Percentiles rank a stretch among this genome's conserved stretches.
Conservation (phyloP, 108 stramenopile species). For the Nitzschia sp. region DNA sequence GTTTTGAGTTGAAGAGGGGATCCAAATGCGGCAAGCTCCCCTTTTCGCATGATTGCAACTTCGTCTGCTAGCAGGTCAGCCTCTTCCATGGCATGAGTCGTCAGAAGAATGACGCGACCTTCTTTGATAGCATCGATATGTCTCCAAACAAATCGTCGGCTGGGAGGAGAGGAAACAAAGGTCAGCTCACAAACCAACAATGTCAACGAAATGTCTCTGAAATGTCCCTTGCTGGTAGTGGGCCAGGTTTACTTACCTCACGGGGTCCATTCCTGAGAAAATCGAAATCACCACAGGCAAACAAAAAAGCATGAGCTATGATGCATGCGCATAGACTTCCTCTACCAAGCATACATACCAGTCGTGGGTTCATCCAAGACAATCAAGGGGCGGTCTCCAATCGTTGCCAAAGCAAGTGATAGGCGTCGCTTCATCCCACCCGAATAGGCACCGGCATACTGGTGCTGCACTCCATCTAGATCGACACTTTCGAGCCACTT, state of each 20-base stretch:
- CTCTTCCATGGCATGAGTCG: conserved; percentile 96
- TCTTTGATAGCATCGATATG: conserved; percentile 50
- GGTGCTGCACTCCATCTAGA: conserved; percentile 37
- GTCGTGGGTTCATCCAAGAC: conserved; percentile 83
- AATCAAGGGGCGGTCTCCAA: conserved; percentile 76
- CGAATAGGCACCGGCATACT: conserved; percentile 37
- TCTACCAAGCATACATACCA: no score
- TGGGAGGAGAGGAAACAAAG: not conserved
- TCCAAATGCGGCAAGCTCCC: conserved; percentile 55
- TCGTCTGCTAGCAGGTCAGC: conserved; percentile 90
- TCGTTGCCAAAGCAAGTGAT: conserved; percentile 73
- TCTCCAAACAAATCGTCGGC: conserved; percentile 66
- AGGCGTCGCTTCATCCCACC: conserved; percentile 94
- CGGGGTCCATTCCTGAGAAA: conserved; percentile 42
- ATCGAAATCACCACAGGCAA: no score
- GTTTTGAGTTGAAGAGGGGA: conserved; percentile 56
- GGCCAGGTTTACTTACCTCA: conserved; percentile 45
- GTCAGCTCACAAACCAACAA: not conserved
- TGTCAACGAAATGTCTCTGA: no score
- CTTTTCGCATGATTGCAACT: conserved; percentile 85
- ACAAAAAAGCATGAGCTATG: no score
- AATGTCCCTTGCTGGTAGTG: not conserved
- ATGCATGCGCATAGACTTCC: no score
- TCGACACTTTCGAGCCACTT: conserved; percentile 53
- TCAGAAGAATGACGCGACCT: conserved; percentile 78